Conservation (phyloP, 2,329 filamentous ascomycete species). For the Alternaria incomplexa region DNA sequence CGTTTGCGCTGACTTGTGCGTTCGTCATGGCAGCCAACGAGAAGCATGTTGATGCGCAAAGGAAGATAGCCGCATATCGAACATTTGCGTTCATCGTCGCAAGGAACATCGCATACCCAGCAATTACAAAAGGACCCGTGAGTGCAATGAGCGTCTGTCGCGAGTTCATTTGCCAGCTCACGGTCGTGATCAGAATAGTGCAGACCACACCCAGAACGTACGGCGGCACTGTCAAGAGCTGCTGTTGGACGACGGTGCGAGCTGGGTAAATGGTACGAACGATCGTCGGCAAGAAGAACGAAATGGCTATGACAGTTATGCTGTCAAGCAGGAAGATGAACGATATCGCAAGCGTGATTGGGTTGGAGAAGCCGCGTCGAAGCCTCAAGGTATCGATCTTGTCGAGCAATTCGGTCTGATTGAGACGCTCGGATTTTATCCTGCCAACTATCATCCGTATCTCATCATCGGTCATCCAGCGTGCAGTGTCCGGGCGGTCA, state of each 20-base stretch:
- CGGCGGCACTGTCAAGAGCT: conserved; percentile 71
- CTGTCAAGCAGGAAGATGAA: conserved; percentile 67
- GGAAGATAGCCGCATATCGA: conserved; percentile 71
- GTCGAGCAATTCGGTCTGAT: conserved; percentile 65
- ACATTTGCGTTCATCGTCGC: conserved; percentile 54
- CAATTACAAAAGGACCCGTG: conserved; percentile 65
- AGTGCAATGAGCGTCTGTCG: conserved; percentile 65
- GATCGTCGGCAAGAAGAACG: conserved; percentile 72
- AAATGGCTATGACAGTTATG: conserved; percentile 70
- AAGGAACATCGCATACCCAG: conserved; percentile 72
- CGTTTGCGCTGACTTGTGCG: conserved; percentile 71
- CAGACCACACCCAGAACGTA: conserved; percentile 71
- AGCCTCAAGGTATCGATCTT: conserved; percentile 65
- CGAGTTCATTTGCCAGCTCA: conserved; percentile 64
- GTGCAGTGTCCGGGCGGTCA: conserved; percentile 69
- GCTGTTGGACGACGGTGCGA: conserved; percentile 62
- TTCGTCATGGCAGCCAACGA: conserved; percentile 66
- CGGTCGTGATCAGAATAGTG: conserved; percentile 62
- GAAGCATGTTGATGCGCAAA: conserved; percentile 67
- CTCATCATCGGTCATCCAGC: conserved; percentile 66
- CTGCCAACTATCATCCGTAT: conserved; percentile 68
- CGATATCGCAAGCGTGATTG: conserved; percentile 62
- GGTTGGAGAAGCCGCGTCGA: conserved; percentile 65
- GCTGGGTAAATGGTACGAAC: conserved; percentile 68
- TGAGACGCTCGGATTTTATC: conserved; percentile 69